Evolutionary conservation across 108 stramenopile genomes (phyloP), one percentile per base, ranked within the genome.

Genomic region (Nitzschia inconspicua): DNA sequence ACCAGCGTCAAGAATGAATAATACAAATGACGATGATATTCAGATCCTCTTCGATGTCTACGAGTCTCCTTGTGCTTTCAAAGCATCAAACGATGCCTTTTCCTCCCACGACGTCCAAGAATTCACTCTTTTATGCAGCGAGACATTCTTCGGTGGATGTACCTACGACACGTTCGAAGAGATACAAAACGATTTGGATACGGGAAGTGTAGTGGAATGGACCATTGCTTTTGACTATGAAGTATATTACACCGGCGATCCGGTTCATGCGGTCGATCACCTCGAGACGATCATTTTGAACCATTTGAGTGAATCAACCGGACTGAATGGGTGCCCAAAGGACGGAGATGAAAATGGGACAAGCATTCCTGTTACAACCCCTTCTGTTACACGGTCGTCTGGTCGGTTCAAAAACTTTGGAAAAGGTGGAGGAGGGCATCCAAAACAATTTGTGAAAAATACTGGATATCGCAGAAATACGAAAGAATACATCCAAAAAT

Each of bases 171-270:
- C 13, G 8, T 14, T 18, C 5, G 16, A 3, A 3, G 34, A 31
- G 8, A 23, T 54, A 20, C 11, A 39, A 14, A 39, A 39, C n/a
- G 37, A 1, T 39, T 14, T 4, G 16, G 20, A 3, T 37, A 8
- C 0, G 16, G 29, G 34, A 0, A 36, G 35, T 10, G 34, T 54
- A 25, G 53, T 54, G 2, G 24, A 54, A 32, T 54, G 31, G 31
- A 54, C 53, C 16, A 35, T 54, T 23, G 31, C 37, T 7, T 54
- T 29, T 28, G 53, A 54, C 18, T 54, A 54, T 28, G 53, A 54
- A 32, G 23, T 54, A 13, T 35, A 54, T 22, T 54, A 54, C 34
- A 36, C 16, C 28, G 50, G 37, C n/a, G 37, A 39, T 39, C 48
- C 48, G 7, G 29, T 50, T 50, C 48, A 25, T 2, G 48, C 48